Evolutionary conservation across 2,329 filamentous ascomycete genomes (phyloP).

Genomic region (Hypoxylon sp.): DNA sequence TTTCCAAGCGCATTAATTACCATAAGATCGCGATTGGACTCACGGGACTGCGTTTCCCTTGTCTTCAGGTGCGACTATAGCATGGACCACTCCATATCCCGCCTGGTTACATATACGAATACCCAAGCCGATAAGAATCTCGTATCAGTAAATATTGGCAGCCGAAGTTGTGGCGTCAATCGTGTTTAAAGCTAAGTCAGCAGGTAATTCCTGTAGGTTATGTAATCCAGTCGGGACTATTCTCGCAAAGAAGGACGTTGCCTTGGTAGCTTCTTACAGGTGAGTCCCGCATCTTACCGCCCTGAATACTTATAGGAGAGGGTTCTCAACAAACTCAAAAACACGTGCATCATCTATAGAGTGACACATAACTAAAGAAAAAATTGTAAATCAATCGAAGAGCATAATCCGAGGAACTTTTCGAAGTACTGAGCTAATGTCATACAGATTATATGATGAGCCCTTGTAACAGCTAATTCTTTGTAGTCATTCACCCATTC

Average conservation of each 20-base stretch:
- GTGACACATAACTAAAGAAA: too few species aligned
- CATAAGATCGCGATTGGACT: neutral
- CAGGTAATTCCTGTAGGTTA: conserved; percentile 26
- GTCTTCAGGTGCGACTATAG: conserved; percentile 1
- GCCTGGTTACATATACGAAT: conserved; percentile 10
- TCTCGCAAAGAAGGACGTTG: conserved; percentile 11
- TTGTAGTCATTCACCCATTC: neutral
- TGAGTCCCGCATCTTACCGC: neutral
- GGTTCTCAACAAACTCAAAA: neutral
- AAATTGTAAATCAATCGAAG: neutral
- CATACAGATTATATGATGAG: too few species aligned
- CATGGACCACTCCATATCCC: conserved; percentile 5
- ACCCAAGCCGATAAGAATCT: conserved; percentile 29
- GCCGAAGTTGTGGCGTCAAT: conserved; percentile 52
- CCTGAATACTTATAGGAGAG: neutral
- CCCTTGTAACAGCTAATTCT: too few species aligned
- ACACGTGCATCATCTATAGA: neutral
- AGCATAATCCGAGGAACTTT: neutral
- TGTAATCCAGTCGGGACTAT: conserved; percentile 31
- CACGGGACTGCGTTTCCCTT: conserved; percentile 10
- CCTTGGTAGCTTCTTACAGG: conserved; percentile 1
- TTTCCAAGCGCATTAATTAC: neutral
- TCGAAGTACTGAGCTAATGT: neutral
- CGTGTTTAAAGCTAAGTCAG: conserved; percentile 35
- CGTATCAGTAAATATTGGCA: conserved; percentile 44